phyloP scores from a whole-genome alignment of 768 basidiomycete genomes.

The Cystobasidium ongulense region DNA sequence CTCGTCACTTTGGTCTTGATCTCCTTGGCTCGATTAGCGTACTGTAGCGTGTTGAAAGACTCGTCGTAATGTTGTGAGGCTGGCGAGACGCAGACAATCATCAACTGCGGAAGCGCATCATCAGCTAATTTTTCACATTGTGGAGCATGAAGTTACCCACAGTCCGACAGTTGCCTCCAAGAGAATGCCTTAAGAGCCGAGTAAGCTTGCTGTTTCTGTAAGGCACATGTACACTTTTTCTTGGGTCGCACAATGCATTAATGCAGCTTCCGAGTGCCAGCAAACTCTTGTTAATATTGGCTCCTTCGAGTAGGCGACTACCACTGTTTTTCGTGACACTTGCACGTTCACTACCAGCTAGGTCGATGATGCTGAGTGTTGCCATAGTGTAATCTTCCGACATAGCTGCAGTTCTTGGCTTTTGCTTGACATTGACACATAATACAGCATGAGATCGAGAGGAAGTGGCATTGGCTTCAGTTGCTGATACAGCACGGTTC shows the following conservation, averaged over 20 bases:
- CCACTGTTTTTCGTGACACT: conserved; percentile 96
- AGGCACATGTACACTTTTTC: conserved; percentile 71
- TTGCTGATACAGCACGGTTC: conserved; percentile 82
- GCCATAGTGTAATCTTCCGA: conserved; percentile 75
- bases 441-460: conserved; percentile 97
- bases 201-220: conserved; percentile 99
- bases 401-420: conserved; percentile 73
- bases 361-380: conserved; percentile 92
- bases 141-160: conserved; percentile 42
- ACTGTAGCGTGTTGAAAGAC: conserved; percentile 94
- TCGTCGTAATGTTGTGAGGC: conserved; percentile 95
- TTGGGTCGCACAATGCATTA: conserved; percentile 92
- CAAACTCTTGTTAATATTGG: conserved; percentile 97
- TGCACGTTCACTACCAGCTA: conserved; percentile 94
- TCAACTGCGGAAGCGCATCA: conserved; percentile 44
- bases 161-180: conserved; percentile 97
- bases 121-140: background rate
- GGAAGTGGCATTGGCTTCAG: conserved; percentile 91
- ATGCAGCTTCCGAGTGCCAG: conserved; percentile 97
- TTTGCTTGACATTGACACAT: conserved; percentile 83
- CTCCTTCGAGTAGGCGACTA: conserved; percentile 94
- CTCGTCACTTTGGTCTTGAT: conserved; percentile 95
- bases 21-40: conserved; percentile 94
- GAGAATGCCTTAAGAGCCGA: conserved; percentile 89
- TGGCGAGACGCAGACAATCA: conserved; percentile 96